These are phyloP conservation scores for Mycena pura DNA, from an alignment of 768 basidiomycete genomes.

Conservation along the genomic window DNA sequence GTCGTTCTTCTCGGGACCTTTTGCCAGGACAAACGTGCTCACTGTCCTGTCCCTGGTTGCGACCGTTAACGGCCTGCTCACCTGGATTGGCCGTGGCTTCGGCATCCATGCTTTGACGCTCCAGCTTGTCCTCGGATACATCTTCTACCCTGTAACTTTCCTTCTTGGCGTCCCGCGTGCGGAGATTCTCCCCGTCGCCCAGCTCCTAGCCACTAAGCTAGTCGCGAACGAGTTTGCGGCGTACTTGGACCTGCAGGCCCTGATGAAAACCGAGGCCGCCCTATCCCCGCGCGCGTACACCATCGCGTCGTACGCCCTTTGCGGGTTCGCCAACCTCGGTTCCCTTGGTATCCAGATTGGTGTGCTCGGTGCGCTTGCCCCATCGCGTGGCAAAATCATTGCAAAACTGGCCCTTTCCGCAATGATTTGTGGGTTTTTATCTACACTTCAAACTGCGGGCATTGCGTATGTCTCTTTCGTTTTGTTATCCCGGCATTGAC, in stretches of 20 bases:
- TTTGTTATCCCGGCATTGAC: constrained; percentile 27
- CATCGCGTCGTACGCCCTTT: constrained; percentile 86
- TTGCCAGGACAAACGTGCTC: constrained; percentile 75
- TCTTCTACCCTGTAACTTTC: constrained; percentile 89
- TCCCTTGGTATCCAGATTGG: constrained; percentile 89
- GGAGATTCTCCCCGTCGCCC: constrained; percentile 84
- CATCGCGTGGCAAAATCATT: constrained; percentile 72
- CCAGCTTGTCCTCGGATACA: constrained; percentile 83
- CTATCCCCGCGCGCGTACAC: constrained; percentile 78
- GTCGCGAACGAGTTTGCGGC: constrained; percentile 89
- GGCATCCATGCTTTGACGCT: constrained; percentile 84
- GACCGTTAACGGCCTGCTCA: constrained; percentile 82
- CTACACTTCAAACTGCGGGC: constrained; percentile 64
- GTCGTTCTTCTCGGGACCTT: constrained; percentile 18
- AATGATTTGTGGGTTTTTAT: constrained; percentile 74
- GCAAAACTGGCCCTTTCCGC: constrained; percentile 71
- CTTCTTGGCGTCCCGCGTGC: constrained; percentile 77
- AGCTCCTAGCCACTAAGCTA: constrained; percentile 85
- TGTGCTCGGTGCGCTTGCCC: constrained; percentile 73
- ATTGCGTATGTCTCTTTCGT: constrained; percentile 54
- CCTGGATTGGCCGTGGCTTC: constrained; percentile 89
- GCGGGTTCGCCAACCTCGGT: constrained; percentile 89
- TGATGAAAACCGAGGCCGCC: constrained; percentile 52
- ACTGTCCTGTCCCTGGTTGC: constrained; percentile 86
- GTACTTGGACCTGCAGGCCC: constrained; percentile 64